Evolutionary conservation across 2,329 filamentous ascomycete species (phyloP), one percentile per base, ranked within the genome.

Genomic region (Tolypocladium paradoxum): DNA sequence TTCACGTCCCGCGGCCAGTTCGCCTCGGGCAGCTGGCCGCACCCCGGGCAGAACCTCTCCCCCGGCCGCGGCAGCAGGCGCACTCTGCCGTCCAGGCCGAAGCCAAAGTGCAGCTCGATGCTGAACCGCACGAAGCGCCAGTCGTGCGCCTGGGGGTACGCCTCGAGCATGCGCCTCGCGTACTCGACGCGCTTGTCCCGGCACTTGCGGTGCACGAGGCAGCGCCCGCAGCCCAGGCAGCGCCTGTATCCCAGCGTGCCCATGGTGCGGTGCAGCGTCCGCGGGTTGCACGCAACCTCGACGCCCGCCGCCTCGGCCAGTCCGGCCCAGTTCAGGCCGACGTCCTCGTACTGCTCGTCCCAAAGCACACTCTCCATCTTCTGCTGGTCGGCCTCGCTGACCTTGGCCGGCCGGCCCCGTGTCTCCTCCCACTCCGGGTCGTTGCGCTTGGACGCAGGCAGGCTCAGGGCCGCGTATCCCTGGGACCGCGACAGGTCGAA

Each of bases 391-490:
- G 61, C 62, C 9, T 68, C 65, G 0, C 62, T 62, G 47, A 70
- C 61, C 53, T 70, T 70, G 50, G 56, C 60, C 3, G 68, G 68
- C 38, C 68, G 61, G 4, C 68, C 68, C 14, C 68, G 64, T 50
- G 67, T 69, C 56, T 70, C 68, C 51, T 69, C 67, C 67, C 68
- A 70, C 55, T 67, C 68, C 3, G 68, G 68, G 50, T 70, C 67
- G 49, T 68, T 65, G 36, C 67, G 62, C 58, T 65, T 64, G 36
- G 65, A 64, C 8, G 65, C 59, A 11, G 65, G 62, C 22, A 63
- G 57, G 55, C 57, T 69, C n/a, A 70, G 57, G 2, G 68, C 68
- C 34, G 66, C 64, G 52, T 70, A 70, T 36, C 68, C 68, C 53
- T 70, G 68, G 2, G 68, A 69, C 0, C 68, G 66, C 33, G 68